A percentile compares a stretch with the other conserved stretches of the same genome.
phyloP scores from a whole-genome alignment of 129 eudicot species.

The Helichrysum umbraculigerum region DNA sequence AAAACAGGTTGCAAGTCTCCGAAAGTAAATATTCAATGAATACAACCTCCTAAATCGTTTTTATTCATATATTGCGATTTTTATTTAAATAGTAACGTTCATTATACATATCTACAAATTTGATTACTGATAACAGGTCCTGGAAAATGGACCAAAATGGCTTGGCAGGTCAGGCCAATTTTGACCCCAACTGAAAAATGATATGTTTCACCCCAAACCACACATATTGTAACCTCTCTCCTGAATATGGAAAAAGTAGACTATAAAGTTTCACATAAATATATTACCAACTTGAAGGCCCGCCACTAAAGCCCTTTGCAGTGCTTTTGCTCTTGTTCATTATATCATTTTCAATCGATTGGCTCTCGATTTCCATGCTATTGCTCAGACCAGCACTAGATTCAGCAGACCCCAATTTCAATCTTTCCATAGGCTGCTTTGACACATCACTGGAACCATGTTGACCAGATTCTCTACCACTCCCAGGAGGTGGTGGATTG shows the following conservation, averaged over 20 bases:
- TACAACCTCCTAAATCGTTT: neutral
- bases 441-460: slow-evolving; percentile 23
- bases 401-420: slow-evolving; percentile 34
- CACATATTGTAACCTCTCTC: neutral
- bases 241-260: neutral
- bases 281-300: slow-evolving; percentile 68
- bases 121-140: neutral
- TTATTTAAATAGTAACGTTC: neutral
- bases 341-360: slow-evolving; percentile 36
- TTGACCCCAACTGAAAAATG: neutral
- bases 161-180: neutral
- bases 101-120: neutral
- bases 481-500: slow-evolving; percentile 38
- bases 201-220: neutral
- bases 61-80: neutral
- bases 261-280: neutral
- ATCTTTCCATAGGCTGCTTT: slow-evolving; percentile 43
- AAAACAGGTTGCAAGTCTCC: no score
- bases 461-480: neutral
- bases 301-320: slow-evolving; percentile 43
- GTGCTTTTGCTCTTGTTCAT: slow-evolving; percentile 31
- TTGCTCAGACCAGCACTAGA: slow-evolving; percentile 31
- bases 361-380: slow-evolving; percentile 10
- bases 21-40: no score
- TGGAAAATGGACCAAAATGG: neutral